A percentile compares a stretch with the other conserved stretches of the same genome.
These are phyloP conservation scores for Fusarium udum DNA, from an alignment of 2,329 filamentous ascomycete genomes.

Conservation along the genomic window DNA sequence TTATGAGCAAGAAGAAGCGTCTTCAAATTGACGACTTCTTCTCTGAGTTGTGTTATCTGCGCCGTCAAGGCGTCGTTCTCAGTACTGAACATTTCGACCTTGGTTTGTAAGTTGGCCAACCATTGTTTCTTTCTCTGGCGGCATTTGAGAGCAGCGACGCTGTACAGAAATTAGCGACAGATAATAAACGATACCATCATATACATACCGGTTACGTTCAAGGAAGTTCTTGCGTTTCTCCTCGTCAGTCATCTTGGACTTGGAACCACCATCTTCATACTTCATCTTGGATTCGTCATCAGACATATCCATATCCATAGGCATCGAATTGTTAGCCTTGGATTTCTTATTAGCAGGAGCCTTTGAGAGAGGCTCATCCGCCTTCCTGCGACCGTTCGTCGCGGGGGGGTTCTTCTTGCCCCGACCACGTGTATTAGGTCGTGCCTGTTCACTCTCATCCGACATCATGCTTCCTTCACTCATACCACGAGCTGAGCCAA, in stretches of 20 bases:
- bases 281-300: slow-evolving; percentile 60
- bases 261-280: slow-evolving; percentile 35
- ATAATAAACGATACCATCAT: neutral
- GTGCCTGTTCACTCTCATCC: slow-evolving; percentile 76
- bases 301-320: slow-evolving; percentile 60
- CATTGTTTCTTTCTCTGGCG: slow-evolving; percentile 99
- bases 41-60: slow-evolving; percentile 84
- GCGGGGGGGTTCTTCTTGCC: slow-evolving; percentile 71
- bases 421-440: slow-evolving; percentile 71
- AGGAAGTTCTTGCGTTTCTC: slow-evolving; percentile 99
- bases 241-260: slow-evolving; percentile 68
- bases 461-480: slow-evolving; percentile 78
- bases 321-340: slow-evolving; percentile 56
- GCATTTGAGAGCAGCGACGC: slow-evolving; percentile 95
- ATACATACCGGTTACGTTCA: slow-evolving; percentile 87
- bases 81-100: slow-evolving; percentile 90
- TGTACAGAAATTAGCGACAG: slow-evolving; percentile 49
- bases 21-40: slow-evolving; percentile 95
- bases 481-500: slow-evolving; percentile 60
- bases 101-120: slow-evolving; percentile 92
- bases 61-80: slow-evolving; percentile 90
- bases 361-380: slow-evolving; percentile 72
- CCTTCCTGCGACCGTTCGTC: slow-evolving; percentile 79
- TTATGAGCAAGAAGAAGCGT: slow-evolving; percentile 93
- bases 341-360: slow-evolving; percentile 74